phyloP scores from a whole-genome alignment of 1,284 basidiomycete genomes.

The Leccinum solheimii region DNA sequence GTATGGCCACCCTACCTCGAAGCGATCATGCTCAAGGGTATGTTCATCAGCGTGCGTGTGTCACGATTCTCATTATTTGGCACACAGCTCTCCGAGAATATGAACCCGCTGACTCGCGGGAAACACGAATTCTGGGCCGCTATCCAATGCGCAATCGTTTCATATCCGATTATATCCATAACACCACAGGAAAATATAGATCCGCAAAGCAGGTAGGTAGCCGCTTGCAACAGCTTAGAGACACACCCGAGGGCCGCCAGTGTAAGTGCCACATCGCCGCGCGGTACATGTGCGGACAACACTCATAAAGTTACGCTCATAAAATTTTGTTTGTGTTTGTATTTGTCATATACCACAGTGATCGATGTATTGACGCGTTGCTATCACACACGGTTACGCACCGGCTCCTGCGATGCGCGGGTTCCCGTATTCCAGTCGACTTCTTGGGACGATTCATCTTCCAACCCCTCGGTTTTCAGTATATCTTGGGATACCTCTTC shows the following conservation, averaged over 20 bases:
- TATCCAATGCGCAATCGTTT: constrained; percentile 75
- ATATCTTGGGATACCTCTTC: constrained; percentile 43
- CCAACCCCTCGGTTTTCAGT: constrained; percentile 27
- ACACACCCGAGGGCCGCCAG: constrained; percentile 63
- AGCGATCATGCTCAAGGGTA: constrained; percentile 72
- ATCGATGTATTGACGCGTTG: constrained; percentile 38
- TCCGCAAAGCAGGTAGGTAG: constrained; percentile 74
- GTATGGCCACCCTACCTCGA: constrained; percentile 78
- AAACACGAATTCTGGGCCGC: constrained; percentile 66
- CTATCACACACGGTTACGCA: constrained; percentile 30
- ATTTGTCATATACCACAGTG: constrained; percentile 34
- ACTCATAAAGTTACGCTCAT: constrained; percentile 21
- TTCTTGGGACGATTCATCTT: constrained; percentile 20
- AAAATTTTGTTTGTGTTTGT: constrained; percentile 29
- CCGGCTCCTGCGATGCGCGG: constrained; percentile 24
- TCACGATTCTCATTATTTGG: constrained; percentile 20
- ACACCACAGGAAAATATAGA: constrained; percentile 60
- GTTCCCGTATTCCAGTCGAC: constrained; percentile 15
- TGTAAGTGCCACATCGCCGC: constrained; percentile 43
- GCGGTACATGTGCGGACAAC: constrained; percentile 29
- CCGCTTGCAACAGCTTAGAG: constrained; percentile 68
- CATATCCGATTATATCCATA: constrained; percentile 68
- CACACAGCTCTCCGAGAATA: constrained; percentile 54
- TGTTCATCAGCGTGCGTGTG: constrained; percentile 14
- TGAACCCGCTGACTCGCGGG: constrained; percentile 64